Conservation (phyloP, 768 basidiomycete genomes). For the Kockovaella imperatae region DNA sequence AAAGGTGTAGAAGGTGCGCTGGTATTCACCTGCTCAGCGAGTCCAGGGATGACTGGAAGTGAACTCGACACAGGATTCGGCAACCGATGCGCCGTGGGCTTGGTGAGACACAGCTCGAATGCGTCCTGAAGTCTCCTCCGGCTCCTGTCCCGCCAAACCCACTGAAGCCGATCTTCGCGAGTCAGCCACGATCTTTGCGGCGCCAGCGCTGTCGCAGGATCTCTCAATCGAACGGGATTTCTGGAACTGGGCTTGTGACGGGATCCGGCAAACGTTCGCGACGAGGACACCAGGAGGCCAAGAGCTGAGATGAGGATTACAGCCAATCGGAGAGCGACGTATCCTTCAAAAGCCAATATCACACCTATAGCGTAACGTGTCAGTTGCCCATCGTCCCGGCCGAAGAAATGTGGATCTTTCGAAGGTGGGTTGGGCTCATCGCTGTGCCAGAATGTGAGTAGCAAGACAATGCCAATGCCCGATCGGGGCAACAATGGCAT, state of each 20-base stretch:
- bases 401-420: conserved; percentile 68
- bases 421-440: conserved; percentile 50
- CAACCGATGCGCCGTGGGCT: too few species aligned
- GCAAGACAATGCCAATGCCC: conserved; percentile 61
- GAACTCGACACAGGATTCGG: too few species aligned
- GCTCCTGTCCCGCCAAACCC: conserved; percentile 71
- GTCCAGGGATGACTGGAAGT: too few species aligned
- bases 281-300: conserved; percentile 70
- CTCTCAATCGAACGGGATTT: conserved; percentile 11
- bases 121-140: conserved; percentile 65
- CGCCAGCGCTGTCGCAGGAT: conserved; percentile 24
- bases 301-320: conserved; percentile 65
- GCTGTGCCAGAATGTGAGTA: conserved; percentile 61
- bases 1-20: too few species aligned
- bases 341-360: conserved; percentile 68
- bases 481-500: conserved; percentile 76
- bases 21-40: too few species aligned
- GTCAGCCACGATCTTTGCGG: conserved; percentile 24
- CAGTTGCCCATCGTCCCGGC: conserved; percentile 55
- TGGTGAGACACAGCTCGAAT: conserved; percentile 64
- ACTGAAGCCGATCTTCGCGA: conserved; percentile 55
- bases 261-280: conserved; percentile 67
- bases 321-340: conserved; percentile 67
- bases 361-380: conserved; percentile 71
- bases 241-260: conserved; percentile 44